A percentile compares a stretch with the other conserved stretches of the same genome.
These are phyloP conservation scores for Wickerhamiella kurtzmanii DNA, from an alignment of 805 yeast genomes.

Conservation along the genomic window DNA sequence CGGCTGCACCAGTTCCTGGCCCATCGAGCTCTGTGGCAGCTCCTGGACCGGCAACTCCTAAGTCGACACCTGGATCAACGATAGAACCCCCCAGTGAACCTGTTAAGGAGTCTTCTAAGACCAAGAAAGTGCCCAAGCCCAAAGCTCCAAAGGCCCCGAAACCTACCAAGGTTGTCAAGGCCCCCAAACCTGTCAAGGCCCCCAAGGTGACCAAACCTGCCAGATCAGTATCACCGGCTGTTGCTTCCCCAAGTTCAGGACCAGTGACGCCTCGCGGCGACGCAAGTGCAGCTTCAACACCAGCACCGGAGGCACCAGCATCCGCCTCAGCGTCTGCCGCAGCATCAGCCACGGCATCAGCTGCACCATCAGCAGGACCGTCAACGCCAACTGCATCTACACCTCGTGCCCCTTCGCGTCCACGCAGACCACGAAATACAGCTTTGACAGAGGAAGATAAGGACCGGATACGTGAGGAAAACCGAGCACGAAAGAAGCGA, in stretches of 20 bases:
- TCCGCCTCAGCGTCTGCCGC: background rate
- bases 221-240: background rate
- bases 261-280: background rate
- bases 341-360: background rate
- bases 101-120: background rate
- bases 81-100: too few relatives aligned
- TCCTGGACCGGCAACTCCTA: too few relatives aligned
- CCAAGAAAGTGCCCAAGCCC: background rate
- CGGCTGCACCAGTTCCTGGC: background rate
- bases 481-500: conserved; percentile 63
- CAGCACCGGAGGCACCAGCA: background rate
- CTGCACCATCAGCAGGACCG: background rate
- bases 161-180: background rate
- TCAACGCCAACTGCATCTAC: background rate
- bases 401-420: background rate
- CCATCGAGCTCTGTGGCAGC: background rate
- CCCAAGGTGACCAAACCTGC: background rate
- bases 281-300: background rate
- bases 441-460: conserved; percentile 27
- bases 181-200: background rate
- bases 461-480: conserved; percentile 50
- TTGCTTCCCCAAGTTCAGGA: background rate
- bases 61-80: too few relatives aligned
- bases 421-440: background rate
- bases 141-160: background rate